These are phyloP conservation scores for Nakazawaea ernobii DNA, from an alignment of 805 yeast species.

Conservation along the genomic window DNA sequence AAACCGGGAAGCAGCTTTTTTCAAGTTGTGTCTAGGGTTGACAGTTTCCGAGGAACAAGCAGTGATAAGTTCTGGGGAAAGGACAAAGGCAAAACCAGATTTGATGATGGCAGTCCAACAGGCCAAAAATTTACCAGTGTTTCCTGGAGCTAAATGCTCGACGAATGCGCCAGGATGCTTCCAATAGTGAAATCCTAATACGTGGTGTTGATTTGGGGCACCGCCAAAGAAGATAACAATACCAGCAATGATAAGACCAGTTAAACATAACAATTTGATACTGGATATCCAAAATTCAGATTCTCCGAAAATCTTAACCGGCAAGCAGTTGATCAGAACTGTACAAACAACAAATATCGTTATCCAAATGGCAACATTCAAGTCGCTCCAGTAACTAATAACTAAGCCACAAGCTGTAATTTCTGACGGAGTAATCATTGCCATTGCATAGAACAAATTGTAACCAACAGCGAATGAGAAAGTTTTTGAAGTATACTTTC, in stretches of 20 bases:
- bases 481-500: constrained; percentile 36
- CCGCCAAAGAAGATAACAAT: constrained; percentile 39
- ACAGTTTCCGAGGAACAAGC: constrained; percentile 54
- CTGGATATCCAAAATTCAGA: constrained; percentile 61
- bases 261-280: constrained; percentile 56
- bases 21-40: constrained; percentile 51
- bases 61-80: constrained; percentile 49
- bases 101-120: constrained; percentile 50
- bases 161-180: constrained; percentile 51
- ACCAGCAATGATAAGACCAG: constrained; percentile 53
- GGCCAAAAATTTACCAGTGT: constrained; percentile 51
- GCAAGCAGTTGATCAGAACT: constrained; percentile 38
- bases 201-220: constrained; percentile 33
- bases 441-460: constrained; percentile 39
- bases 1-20: constrained; percentile 50
- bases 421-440: constrained; percentile 57
- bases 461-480: constrained; percentile 44
- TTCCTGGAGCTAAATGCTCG: constrained; percentile 48
- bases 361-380: constrained; percentile 48
- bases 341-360: constrained; percentile 41
- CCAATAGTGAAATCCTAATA: constrained; percentile 48
- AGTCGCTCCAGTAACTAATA: constrained; percentile 46
- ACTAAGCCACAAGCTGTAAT: constrained; percentile 56
- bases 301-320: constrained; percentile 56
- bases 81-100: constrained; percentile 58